Evolutionary conservation across 495 filamentous ascomycete genomes (phyloP).

Genomic region (Trichoderma virens): DNA sequence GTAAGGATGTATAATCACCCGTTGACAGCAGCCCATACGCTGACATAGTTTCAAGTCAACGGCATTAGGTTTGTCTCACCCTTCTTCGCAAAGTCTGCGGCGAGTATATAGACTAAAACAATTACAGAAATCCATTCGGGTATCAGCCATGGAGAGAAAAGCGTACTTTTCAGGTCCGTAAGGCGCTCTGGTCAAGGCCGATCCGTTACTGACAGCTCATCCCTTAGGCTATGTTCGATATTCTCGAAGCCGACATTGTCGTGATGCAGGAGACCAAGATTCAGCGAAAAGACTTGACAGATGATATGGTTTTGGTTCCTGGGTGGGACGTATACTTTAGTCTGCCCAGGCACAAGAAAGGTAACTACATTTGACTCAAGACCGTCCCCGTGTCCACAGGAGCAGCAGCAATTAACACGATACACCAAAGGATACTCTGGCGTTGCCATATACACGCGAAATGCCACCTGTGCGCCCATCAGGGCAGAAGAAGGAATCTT

Average conservation of each 20-base stretch:
- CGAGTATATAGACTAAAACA: constrained; percentile 13
- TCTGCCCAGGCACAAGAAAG: constrained; percentile 87
- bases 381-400: constrained; percentile 26
- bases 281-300: constrained; percentile 82
- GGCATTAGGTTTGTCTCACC: constrained; percentile 64
- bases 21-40: not conserved
- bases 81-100: not conserved
- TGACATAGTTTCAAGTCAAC: constrained; percentile 54
- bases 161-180: constrained; percentile 67
- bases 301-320: constrained; percentile 93
- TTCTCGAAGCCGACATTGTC: constrained; percentile 86
- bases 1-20: constrained; percentile 12
- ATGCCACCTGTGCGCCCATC: constrained; percentile 78
- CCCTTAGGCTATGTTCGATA: constrained; percentile 75
- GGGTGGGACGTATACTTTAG: constrained; percentile 98
- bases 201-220: not conserved
- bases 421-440: constrained; percentile 72
- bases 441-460: constrained; percentile 91
- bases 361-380: constrained; percentile 33
- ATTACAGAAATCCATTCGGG: constrained; percentile 74
- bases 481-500: constrained; percentile 90
- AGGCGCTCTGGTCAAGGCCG: not conserved
- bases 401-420: not conserved
- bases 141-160: constrained; percentile 92
- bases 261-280: constrained; percentile 97